A percentile compares a stretch with the other conserved stretches of the same genome.
phyloP scores from a whole-genome alignment of 148 eudicot genomes.

The Vaccinium macrocarpon region DNA sequence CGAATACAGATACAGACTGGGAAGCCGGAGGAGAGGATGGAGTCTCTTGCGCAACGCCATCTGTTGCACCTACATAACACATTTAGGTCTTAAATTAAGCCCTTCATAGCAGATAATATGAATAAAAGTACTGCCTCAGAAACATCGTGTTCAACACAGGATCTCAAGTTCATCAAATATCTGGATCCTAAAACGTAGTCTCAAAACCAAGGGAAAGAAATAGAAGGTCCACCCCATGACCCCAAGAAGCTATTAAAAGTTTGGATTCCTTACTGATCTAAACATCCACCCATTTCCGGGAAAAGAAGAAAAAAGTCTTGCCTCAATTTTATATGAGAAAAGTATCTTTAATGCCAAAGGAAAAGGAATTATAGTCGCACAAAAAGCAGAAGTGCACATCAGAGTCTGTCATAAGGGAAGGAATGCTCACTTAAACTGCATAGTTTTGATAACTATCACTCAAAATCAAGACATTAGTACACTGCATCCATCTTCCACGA shows the following conservation, averaged over 20 bases:
- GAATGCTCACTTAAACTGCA: neutral
- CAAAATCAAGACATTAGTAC: neutral
- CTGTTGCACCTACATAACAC: constrained; percentile 20
- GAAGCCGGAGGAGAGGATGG: constrained; percentile 13
- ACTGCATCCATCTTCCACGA: neutral
- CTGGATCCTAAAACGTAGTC: neutral
- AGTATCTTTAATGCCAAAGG: neutral
- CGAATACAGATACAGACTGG: constrained; percentile 20
- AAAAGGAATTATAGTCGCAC: neutral
- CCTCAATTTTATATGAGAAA: neutral
- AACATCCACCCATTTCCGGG: neutral
- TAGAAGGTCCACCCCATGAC: neutral
- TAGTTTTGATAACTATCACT: neutral
- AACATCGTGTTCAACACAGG: neutral
- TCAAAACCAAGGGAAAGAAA: neutral
- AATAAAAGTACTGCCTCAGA: neutral
- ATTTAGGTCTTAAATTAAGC: constrained; percentile 12
- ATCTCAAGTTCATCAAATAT: neutral
- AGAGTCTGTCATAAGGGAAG: neutral
- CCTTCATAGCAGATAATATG: neutral
- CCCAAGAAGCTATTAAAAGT: neutral
- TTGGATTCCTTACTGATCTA: neutral
- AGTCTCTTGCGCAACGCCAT: constrained; percentile 8
- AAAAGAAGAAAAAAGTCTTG: neutral
- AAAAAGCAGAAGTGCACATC: neutral